phyloP scores from a whole-genome alignment of 805 yeast genomes.

The Candida multigemmis region DNA sequence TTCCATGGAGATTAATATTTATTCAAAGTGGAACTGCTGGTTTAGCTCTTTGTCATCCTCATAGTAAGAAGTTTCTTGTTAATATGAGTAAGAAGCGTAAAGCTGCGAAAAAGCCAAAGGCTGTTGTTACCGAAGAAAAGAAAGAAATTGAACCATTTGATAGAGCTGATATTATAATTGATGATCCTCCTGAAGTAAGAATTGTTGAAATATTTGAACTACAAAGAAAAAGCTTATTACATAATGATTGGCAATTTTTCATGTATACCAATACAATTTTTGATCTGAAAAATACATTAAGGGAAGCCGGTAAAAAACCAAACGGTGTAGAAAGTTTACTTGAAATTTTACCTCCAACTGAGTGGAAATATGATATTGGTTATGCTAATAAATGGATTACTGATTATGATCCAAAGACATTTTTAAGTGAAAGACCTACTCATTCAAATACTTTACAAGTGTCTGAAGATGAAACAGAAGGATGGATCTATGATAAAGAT shows the following conservation, averaged over 20 bases:
- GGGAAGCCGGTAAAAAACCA: conserved; percentile 45
- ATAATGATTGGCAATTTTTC: conserved; percentile 53
- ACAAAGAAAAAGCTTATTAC: conserved; percentile 53
- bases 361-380: conserved; percentile 60
- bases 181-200: conserved; percentile 52
- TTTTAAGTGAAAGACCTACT: conserved; percentile 43
- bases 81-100: conserved; percentile 7
- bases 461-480: conserved; percentile 23
- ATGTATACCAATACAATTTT: conserved; percentile 49
- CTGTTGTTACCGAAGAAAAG: conserved; percentile 6
- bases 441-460: conserved; percentile 6
- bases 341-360: conserved; percentile 56
- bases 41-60: conserved; percentile 54
- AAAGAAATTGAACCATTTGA: conserved; percentile 24
- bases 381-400: conserved; percentile 53
- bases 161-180: conserved; percentile 51
- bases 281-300: conserved; percentile 34
- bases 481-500: conserved; percentile 42
- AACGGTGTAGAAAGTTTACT: conserved; percentile 48
- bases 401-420: conserved; percentile 43
- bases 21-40: conserved; percentile 50
- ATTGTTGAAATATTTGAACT: conserved; percentile 75
- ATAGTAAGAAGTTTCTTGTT: conserved; percentile 21
- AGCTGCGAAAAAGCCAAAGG: conserved; percentile 3
- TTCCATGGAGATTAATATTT: conserved; percentile 59